These are phyloP conservation scores for Globisporangium megalacanthum DNA, from an alignment of 352 stramenopile genomes.

Conservation along the genomic window DNA sequence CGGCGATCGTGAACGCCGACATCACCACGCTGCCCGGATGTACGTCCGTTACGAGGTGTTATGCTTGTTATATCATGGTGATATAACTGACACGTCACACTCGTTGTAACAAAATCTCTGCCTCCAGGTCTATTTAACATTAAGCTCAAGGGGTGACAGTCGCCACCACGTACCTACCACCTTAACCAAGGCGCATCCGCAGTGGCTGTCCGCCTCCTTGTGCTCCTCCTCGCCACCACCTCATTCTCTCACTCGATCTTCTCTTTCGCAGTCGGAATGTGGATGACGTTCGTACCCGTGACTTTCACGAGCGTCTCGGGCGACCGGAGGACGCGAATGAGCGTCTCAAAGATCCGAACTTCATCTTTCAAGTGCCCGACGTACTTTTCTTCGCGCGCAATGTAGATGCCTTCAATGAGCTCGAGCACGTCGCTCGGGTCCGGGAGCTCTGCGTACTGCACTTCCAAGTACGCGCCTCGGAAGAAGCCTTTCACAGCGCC, in stretches of 20 bases:
- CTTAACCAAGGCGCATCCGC: background rate
- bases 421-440: conserved; percentile 82
- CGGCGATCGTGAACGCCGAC: conserved; percentile 94
- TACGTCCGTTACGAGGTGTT: conserved; percentile 26
- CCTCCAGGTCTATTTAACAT: conserved; percentile 89
- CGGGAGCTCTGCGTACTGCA: conserved; percentile 79
- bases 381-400: conserved; percentile 75
- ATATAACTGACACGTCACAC: background rate
- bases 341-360: conserved; percentile 84
- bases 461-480: conserved; percentile 68
- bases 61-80: too few relatives aligned
- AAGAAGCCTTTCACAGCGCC: conserved; percentile 80
- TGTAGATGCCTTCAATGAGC: conserved; percentile 87
- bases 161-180: too few relatives aligned
- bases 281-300: conserved; percentile 79
- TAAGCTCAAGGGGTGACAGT: conserved; percentile 71
- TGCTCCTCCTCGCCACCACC: background rate
- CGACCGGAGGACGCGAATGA: conserved; percentile 78
- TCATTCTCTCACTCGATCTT: conserved; percentile 56
- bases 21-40: conserved; percentile 89
- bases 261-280: conserved; percentile 80
- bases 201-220: background rate
- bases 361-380: conserved; percentile 86
- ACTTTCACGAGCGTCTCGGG: conserved; percentile 83
- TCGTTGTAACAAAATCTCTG: background rate